phyloP scores from a whole-genome alignment of 345 rosid species.

The Noccaea bulbosa region DNA sequence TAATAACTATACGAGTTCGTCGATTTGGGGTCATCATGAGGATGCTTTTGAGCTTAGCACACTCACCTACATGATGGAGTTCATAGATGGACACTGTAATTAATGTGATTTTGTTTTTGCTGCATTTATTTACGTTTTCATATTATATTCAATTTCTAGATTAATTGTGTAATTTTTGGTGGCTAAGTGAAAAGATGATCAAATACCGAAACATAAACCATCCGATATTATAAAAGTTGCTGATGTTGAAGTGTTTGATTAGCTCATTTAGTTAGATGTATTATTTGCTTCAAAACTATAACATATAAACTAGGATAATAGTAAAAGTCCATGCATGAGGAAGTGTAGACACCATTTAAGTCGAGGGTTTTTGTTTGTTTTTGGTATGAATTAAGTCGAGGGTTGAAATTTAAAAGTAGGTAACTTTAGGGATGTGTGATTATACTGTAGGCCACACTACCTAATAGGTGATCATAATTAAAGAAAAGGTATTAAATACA shows the following conservation, averaged over 20 bases:
- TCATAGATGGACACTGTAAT: constrained; percentile 45
- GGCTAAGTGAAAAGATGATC: neutral
- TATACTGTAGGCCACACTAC: neutral
- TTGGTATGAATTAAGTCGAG: no score
- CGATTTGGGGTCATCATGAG: constrained; percentile 50
- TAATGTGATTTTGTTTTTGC: constrained; percentile 2
- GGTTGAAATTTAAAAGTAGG: neutral
- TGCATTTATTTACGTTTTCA: constrained; percentile 1
- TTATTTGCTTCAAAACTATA: neutral
- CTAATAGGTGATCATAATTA: neutral
- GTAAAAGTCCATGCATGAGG: neutral
- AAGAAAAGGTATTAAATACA: neutral
- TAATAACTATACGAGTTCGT: constrained; percentile 33
- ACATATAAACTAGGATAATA: no score
- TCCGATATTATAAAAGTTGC: constrained; percentile 8
- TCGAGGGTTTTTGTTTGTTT: no score
- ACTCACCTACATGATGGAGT: constrained; percentile 47
- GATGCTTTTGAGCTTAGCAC: constrained; percentile 46
- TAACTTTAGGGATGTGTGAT: neutral
- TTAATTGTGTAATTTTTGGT: constrained; percentile 1
- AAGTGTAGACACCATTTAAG: neutral
- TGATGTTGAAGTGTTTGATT: constrained; percentile 26
- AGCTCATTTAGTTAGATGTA: neutral
- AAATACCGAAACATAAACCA: constrained; percentile 9
- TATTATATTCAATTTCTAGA: constrained; percentile 2